A percentile compares a stretch with the other conserved stretches of the same genome.
phyloP scores from a whole-genome alignment of 495 filamentous ascomycete species.

The Talaromyces adpressus region DNA sequence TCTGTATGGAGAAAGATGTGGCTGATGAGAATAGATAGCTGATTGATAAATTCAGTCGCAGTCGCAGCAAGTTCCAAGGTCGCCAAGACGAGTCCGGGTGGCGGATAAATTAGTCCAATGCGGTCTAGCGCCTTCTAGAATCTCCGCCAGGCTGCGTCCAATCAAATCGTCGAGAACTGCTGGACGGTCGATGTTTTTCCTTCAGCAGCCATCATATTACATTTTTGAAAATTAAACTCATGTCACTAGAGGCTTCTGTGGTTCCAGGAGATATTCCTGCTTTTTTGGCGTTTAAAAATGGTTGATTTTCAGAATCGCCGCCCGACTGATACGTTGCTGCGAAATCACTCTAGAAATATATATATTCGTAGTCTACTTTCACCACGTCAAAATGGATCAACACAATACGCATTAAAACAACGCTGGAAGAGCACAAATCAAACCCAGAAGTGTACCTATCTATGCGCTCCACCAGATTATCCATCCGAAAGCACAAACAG shows the following conservation, averaged over 20 bases:
- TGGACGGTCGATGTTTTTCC: not conserved
- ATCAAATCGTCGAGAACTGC: not conserved
- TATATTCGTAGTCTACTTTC: not conserved
- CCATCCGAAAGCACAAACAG: not conserved
- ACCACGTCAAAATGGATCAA: not conserved
- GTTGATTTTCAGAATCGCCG: not conserved
- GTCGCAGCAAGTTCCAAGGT: not conserved
- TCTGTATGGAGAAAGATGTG: not conserved
- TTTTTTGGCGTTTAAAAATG: not conserved
- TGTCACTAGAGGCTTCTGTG: not conserved
- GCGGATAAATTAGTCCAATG: constrained; percentile 5
- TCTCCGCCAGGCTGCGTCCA: not conserved
- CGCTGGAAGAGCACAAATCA: not conserved
- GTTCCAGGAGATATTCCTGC: not conserved
- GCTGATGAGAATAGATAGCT: not conserved
- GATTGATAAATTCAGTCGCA: not conserved
- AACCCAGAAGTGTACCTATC: not conserved
- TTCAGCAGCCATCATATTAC: not conserved
- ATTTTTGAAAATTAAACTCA: not conserved
- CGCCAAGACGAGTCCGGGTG: not conserved
- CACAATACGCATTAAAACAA: not conserved
- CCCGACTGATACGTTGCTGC: not conserved
- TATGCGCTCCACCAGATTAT: not conserved
- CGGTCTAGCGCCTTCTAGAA: constrained; percentile 9
- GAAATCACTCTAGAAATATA: not conserved